phyloP scores from a whole-genome alignment of 2,329 filamentous ascomycete species.

The Verticillium klebahnii region DNA sequence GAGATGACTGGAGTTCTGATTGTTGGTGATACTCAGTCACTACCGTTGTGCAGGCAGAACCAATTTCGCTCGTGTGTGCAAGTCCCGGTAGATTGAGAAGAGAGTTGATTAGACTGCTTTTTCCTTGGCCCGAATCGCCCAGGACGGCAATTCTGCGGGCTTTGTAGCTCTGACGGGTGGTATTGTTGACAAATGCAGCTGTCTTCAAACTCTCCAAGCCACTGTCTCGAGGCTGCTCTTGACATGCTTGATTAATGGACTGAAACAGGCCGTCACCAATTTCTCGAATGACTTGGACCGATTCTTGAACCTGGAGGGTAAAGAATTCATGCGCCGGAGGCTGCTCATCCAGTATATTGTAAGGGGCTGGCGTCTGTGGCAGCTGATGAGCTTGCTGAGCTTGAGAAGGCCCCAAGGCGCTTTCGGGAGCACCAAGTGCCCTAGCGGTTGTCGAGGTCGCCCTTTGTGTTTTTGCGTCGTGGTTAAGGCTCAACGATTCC shows the following conservation, averaged over 20 bases:
- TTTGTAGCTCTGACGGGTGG: background rate
- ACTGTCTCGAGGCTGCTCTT: background rate
- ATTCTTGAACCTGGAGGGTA: background rate
- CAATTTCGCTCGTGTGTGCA: constrained; percentile 22
- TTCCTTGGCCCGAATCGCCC: constrained; percentile 18
- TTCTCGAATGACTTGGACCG: background rate
- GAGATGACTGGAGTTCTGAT: constrained; percentile 14
- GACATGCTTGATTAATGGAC: background rate
- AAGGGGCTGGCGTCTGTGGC: background rate
- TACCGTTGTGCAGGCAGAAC: constrained; percentile 27
- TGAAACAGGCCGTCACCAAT: background rate
- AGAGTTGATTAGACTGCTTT: constrained; percentile 29
- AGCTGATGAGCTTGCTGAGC: background rate
- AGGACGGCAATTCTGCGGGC: constrained; percentile 3
- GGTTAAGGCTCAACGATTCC: background rate
- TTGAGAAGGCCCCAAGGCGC: too few species aligned
- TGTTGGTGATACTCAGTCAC: constrained; percentile 29
- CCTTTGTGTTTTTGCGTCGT: background rate
- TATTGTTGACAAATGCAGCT: background rate
- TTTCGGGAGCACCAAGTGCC: too few species aligned
- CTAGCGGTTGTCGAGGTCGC: background rate
- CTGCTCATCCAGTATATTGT: constrained; percentile 1
- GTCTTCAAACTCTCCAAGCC: background rate
- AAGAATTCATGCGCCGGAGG: constrained; percentile 2
- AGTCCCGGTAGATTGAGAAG: constrained; percentile 24